Evolutionary conservation across 1,284 basidiomycete genomes (phyloP).

Genomic region (Amylostereum chailletii): DNA sequence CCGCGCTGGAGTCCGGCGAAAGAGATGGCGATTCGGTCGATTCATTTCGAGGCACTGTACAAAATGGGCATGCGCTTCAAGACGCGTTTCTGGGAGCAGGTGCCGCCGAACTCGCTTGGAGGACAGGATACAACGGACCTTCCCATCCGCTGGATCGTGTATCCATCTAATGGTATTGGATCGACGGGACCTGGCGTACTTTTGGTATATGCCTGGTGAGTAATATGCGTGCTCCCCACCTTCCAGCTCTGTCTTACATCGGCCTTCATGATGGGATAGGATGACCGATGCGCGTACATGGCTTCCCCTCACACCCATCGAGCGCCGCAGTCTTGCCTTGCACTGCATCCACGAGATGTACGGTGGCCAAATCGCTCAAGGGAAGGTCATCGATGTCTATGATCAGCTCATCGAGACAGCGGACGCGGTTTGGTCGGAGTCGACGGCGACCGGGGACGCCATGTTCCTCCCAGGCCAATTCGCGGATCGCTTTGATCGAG

Average conservation of each 20-base stretch:
- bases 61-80: slow-evolving; percentile 30
- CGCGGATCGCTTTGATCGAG: slow-evolving; percentile 11
- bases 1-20: slow-evolving; percentile 11
- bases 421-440: slow-evolving; percentile 15
- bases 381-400: slow-evolving; percentile 12
- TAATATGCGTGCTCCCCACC: background rate
- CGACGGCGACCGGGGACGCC: slow-evolving; percentile 17
- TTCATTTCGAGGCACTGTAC: slow-evolving; percentile 21
- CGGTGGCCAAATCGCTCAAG: slow-evolving; percentile 5
- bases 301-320: slow-evolving; percentile 8
- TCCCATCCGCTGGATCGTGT: slow-evolving; percentile 26
- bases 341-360: slow-evolving; percentile 11
- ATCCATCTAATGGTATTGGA: slow-evolving; percentile 26
- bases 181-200: slow-evolving; percentile 16
- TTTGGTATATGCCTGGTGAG: slow-evolving; percentile 15
- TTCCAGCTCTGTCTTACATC: background rate
- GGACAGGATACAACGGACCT: slow-evolving; percentile 29
- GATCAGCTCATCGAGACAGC: slow-evolving; percentile 13
- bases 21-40: slow-evolving; percentile 20
- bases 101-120: slow-evolving; percentile 14
- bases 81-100: slow-evolving; percentile 26
- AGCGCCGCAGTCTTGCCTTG: slow-evolving; percentile 11
- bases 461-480: slow-evolving; percentile 20
- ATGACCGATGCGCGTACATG: slow-evolving; percentile 13
- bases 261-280: background rate